Evolutionary conservation across 2,329 filamentous ascomycete genomes (phyloP).

Genomic region (Talaromyces verruculosus): DNA sequence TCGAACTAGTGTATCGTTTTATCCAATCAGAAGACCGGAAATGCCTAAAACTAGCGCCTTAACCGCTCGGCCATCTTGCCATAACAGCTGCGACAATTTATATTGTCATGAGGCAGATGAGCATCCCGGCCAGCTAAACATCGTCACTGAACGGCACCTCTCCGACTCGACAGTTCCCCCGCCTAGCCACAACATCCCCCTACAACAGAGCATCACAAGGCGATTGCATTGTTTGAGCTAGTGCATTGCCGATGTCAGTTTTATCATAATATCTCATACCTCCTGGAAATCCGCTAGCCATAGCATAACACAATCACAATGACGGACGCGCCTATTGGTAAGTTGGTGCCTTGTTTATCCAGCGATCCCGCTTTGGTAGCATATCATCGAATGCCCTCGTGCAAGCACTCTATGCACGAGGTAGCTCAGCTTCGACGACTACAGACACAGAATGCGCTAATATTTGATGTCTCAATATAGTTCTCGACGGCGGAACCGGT

Average conservation of each 20-base stretch:
- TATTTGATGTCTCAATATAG: constrained; percentile 53
- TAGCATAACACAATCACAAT: constrained; percentile 32
- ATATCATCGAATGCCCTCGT: constrained; percentile 22
- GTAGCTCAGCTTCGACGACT: background rate
- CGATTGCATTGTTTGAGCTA: background rate
- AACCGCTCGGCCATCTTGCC: constrained; percentile 1
- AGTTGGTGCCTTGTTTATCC: constrained; percentile 19
- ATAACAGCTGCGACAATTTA: background rate
- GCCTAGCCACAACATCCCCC: background rate
- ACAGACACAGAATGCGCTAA: constrained; percentile 25
- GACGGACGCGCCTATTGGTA: constrained; percentile 54
- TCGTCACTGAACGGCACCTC: constrained; percentile 17
- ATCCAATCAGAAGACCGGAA: background rate
- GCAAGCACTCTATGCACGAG: background rate
- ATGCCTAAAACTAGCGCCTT: background rate
- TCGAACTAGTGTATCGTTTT: background rate
- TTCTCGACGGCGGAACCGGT: constrained; percentile 98
- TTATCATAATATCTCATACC: background rate
- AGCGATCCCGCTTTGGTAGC: constrained; percentile 23
- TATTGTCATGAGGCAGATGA: background rate
- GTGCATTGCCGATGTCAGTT: background rate
- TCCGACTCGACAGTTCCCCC: constrained; percentile 14
- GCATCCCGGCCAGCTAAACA: constrained; percentile 19
- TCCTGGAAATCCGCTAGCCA: background rate
- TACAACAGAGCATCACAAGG: constrained; percentile 1